These are phyloP conservation scores for Cladosporium sphaerospermum DNA, from an alignment of 2,329 filamentous ascomycete genomes.

Conservation along the genomic window DNA sequence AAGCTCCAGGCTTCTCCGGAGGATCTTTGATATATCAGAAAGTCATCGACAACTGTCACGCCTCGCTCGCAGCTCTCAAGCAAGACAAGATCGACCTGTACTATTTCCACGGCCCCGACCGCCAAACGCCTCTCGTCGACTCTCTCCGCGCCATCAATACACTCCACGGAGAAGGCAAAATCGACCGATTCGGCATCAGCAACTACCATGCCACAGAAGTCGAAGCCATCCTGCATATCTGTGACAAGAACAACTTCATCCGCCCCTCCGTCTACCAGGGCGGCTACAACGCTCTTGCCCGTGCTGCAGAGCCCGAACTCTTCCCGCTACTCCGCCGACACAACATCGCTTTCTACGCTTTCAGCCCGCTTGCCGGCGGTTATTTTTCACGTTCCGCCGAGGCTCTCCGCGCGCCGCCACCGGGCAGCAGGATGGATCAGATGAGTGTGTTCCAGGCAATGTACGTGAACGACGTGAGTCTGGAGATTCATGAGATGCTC, in stretches of 20 bases:
- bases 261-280: slow-evolving; percentile 45
- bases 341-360: slow-evolving; percentile 41
- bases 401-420: slow-evolving; percentile 29
- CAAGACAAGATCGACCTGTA: slow-evolving; percentile 31
- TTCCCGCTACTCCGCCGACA: slow-evolving; percentile 39
- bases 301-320: slow-evolving; percentile 38
- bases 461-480: slow-evolving; percentile 40
- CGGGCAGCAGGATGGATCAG: slow-evolving; percentile 22
- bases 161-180: slow-evolving; percentile 37
- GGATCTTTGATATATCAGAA: slow-evolving; percentile 22
- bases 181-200: slow-evolving; percentile 42
- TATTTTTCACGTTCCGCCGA: slow-evolving; percentile 36
- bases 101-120: slow-evolving; percentile 44
- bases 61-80: slow-evolving; percentile 23
- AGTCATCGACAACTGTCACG: slow-evolving; percentile 21
- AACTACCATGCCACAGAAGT: slow-evolving; percentile 44
- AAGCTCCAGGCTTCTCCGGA: slow-evolving; percentile 25
- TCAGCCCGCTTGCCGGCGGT: slow-evolving; percentile 28
- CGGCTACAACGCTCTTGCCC: slow-evolving; percentile 42
- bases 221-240: slow-evolving; percentile 38
- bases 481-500: slow-evolving; percentile 38
- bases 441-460: slow-evolving; percentile 31
- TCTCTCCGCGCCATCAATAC: slow-evolving; percentile 38
- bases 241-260: slow-evolving; percentile 36
- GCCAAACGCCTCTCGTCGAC: slow-evolving; percentile 38